Percentiles rank a stretch among this genome's conserved stretches.
Conservation (phyloP, 192 early-diverging fungal genomes). For the Coemansia sp. region DNA sequence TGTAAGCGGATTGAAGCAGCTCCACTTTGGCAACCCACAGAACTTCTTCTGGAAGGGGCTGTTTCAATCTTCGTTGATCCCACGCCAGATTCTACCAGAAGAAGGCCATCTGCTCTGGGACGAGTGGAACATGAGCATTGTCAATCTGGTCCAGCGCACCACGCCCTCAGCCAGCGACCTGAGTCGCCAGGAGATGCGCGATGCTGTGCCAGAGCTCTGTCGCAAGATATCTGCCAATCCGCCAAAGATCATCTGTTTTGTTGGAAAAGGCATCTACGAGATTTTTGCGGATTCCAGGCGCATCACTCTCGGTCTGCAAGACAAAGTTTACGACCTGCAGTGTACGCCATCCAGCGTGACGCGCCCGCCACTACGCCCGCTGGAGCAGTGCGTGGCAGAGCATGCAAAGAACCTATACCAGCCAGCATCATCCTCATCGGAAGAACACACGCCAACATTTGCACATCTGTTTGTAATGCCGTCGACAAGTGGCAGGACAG, state of each 20-base stretch:
- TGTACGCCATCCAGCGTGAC: not conserved
- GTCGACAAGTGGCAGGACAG: conserved; percentile 68
- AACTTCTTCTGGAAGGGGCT: conserved; percentile 77
- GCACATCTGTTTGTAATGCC: conserved; percentile 65
- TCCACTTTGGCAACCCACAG: conserved; percentile 69
- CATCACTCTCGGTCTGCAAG: conserved; percentile 48
- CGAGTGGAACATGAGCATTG: conserved; percentile 62
- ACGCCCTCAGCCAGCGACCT: conserved; percentile 61
- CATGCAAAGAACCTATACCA: not conserved
- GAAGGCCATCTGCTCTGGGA: conserved; percentile 56
- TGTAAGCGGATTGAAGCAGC: conserved; percentile 56
- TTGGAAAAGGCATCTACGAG: conserved; percentile 69
- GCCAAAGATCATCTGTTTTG: conserved; percentile 66
- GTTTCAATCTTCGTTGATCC: conserved; percentile 60
- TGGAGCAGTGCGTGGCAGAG: conserved; percentile 1
- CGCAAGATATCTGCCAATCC: conserved; percentile 61
- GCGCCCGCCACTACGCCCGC: not conserved
- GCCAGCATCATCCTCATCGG: too few relatives aligned
- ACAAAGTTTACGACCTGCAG: conserved; percentile 26
- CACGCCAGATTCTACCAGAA: conserved; percentile 50
- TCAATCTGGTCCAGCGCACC: conserved; percentile 63
- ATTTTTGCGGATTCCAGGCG: conserved; percentile 48
- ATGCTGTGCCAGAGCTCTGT: conserved; percentile 59
- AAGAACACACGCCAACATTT: not conserved
- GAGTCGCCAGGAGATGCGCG: conserved; percentile 58